Percentiles rank a stretch among this genome's conserved stretches.
Evolutionary conservation across 2,329 filamentous ascomycete species (phyloP).

Genomic region (Botrytis pseudocinerea): DNA sequence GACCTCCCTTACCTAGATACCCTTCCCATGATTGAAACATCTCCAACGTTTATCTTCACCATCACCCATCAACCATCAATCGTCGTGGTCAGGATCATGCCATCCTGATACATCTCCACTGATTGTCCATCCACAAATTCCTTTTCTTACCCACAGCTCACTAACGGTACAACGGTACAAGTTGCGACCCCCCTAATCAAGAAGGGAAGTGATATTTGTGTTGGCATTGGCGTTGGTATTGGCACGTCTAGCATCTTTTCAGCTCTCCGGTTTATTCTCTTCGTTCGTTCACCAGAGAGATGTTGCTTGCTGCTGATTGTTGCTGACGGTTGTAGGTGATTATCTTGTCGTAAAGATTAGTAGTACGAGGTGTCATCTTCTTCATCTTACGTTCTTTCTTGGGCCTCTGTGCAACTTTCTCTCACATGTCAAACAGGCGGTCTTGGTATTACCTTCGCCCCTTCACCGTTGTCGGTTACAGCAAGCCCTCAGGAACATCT

Average conservation of each 20-base stretch:
- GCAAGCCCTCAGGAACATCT: background rate
- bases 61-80: background rate
- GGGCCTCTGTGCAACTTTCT: background rate
- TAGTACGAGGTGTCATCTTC: background rate
- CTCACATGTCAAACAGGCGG: background rate
- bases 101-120: conserved; percentile 3
- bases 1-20: background rate
- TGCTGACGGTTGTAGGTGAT: background rate
- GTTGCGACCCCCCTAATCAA: background rate
- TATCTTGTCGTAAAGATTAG: background rate
- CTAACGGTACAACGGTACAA: background rate
- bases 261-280: background rate
- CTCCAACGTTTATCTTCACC: background rate
- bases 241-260: background rate
- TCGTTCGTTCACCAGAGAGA: background rate
- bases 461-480: background rate
- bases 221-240: background rate
- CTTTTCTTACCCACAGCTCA: background rate
- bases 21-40: background rate
- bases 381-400: background rate
- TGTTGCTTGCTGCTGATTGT: background rate
- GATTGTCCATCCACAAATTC: background rate
- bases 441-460: background rate
- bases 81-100: background rate
- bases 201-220: background rate